phyloP scores from a whole-genome alignment of 805 yeast species.

The Komagataella mondaviorum region DNA sequence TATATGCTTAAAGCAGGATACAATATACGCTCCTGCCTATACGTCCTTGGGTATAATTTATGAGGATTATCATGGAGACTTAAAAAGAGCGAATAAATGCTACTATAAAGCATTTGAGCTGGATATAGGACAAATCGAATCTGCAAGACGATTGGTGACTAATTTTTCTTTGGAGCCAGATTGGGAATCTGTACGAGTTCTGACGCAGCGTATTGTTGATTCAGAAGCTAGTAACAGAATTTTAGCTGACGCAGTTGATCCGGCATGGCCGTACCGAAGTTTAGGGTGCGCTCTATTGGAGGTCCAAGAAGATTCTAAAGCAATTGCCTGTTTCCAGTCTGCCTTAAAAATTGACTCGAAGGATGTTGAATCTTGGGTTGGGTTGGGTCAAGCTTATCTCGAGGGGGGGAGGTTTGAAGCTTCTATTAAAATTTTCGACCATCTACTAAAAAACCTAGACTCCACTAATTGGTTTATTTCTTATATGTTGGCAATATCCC shows the following conservation, averaged over 20 bases:
- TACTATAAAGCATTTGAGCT: conserved; percentile 83
- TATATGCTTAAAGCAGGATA: conserved; percentile 47
- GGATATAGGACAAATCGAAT: conserved; percentile 58
- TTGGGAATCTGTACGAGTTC: conserved; percentile 75
- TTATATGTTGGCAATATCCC: conserved; percentile 56
- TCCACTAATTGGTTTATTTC: conserved; percentile 45
- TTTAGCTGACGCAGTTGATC: conserved; percentile 21
- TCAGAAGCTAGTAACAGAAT: conserved; percentile 46
- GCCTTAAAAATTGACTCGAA: conserved; percentile 55
- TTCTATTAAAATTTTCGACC: conserved; percentile 66
- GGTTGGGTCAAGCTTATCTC: conserved; percentile 91
- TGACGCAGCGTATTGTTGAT: conserved; percentile 52
- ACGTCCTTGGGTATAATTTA: conserved; percentile 75
- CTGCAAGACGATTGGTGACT: conserved; percentile 62
- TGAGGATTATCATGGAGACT: conserved; percentile 40
- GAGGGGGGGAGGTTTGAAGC: conserved; percentile 81
- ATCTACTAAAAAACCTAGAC: conserved; percentile 37
- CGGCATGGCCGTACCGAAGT: conserved; percentile 81
- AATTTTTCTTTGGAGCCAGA: conserved; percentile 56
- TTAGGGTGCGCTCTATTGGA: conserved; percentile 71
- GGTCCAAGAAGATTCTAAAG: conserved; percentile 55
- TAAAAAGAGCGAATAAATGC: conserved; percentile 66
- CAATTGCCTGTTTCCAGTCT: conserved; percentile 81
- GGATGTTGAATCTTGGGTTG: conserved; percentile 82
- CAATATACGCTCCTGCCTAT: conserved; percentile 65